A percentile compares a stretch with the other conserved stretches of the same genome.
Conservation (phyloP, 441 rosid species). For the Breynia disticha region DNA sequence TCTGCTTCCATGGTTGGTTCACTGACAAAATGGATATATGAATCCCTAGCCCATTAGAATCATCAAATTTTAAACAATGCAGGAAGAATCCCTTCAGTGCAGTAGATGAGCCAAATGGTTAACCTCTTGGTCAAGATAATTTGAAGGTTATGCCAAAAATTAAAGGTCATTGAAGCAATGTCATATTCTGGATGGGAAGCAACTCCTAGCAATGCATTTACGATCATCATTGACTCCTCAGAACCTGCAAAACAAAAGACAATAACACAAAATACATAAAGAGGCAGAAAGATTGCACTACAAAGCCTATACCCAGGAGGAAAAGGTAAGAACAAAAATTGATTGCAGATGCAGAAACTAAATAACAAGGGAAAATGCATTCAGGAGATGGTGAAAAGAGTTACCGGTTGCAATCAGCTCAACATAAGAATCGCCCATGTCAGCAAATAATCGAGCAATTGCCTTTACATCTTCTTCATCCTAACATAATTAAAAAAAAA, state of each 20-base stretch:
- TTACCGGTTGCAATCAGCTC: slow-evolving; percentile 94
- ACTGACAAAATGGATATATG: slow-evolving; percentile 52
- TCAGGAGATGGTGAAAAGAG: slow-evolving; percentile 12
- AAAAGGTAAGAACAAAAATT: not conserved
- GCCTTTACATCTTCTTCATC: slow-evolving; percentile 99
- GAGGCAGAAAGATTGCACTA: slow-evolving; percentile 6
- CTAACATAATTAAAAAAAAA: slow-evolving; percentile 33
- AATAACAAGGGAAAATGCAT: slow-evolving; percentile 13
- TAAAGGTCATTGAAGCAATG: slow-evolving; percentile 98
- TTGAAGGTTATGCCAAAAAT: slow-evolving; percentile 99
- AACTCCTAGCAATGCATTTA: slow-evolving; percentile 79
- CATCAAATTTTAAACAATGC: slow-evolving; percentile 19
- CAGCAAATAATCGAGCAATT: slow-evolving; percentile 94
- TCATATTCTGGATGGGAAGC: slow-evolving; percentile 94
- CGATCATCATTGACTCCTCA: slow-evolving; percentile 80
- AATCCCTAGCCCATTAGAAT: slow-evolving; percentile 52
- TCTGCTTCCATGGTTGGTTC: slow-evolving; percentile 73
- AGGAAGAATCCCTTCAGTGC: slow-evolving; percentile 6
- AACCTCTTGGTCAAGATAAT: slow-evolving; percentile 78
- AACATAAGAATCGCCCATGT: slow-evolving; percentile 96
- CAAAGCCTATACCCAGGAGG: not conserved
- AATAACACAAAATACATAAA: not conserved
- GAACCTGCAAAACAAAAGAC: slow-evolving; percentile 47
- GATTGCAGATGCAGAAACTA: slow-evolving; percentile 10
- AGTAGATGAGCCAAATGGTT: slow-evolving; percentile 13